Base-by-base conservation (phyloP, 1,139 yeast species). In the Scheffersomyces titani region DNA sequence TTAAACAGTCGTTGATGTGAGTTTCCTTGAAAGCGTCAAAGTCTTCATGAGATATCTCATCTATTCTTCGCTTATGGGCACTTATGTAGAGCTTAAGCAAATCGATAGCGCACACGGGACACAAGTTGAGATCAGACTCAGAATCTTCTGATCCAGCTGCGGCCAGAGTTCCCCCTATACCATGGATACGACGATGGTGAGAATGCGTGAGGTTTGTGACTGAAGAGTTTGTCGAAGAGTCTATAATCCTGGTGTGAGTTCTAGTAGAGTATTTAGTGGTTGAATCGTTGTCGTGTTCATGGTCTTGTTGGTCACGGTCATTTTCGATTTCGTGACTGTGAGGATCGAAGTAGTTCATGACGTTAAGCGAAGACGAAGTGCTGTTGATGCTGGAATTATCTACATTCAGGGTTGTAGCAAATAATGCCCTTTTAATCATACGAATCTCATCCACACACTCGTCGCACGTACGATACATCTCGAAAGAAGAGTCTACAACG, bases 1-100 rank as follows among this genome's bases (percentile, higher is more conserved):
- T 77, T 19, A 94, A 72, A 69, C 98, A 94, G 11, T 77, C 76
- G 61, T 82, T 85, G 19, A 94, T 85, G 70, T 93, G 98, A 0
- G 70, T 69, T 63, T 89, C 94, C 55, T 84, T 84, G 52, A 79
- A 84, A 1, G 63, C 65, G 53, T 85, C 89, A 61, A 73, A 77
- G 45, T 70, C 76, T n/a, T 65, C 69, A 46, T 63, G 64, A 44
- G 67, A 59, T 16, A 66, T 63, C 16, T 62, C 66, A 1, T 53
- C 61, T 24, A 74, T 59, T 19, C 70, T 55, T 11, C 61, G 62
- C 50, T 67, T 58, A 52, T 79, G 66, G 57, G 74, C 70, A n/a
- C 65, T 56, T 22, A 83, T 83, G 69, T 91, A 90, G 19, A 61
- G 59, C 54, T 67, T 67, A 19, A 86, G 88, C 85, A 75, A 89